phyloP scores from a whole-genome alignment of 495 filamentous ascomycete genomes.

The Annulohypoxylon nitens region DNA sequence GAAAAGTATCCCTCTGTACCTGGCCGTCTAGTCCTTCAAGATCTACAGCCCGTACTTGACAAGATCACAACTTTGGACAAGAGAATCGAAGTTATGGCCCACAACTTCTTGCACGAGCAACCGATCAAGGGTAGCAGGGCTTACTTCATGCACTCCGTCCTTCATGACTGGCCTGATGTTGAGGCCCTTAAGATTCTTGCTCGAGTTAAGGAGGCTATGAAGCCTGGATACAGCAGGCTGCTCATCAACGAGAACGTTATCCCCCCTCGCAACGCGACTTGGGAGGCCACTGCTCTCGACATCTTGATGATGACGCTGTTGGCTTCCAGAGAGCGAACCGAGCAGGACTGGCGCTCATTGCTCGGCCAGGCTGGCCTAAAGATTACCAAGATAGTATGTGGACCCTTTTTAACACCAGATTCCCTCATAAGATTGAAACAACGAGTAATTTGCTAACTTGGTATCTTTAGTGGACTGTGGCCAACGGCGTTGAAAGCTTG shows the following conservation, averaged over 20 bases:
- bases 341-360: slow-evolving; percentile 10
- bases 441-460: not conserved
- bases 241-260: slow-evolving; percentile 27
- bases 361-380: slow-evolving; percentile 12
- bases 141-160: slow-evolving; percentile 63
- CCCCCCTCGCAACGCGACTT: slow-evolving; percentile 5
- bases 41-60: slow-evolving; percentile 56
- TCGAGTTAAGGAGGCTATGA: slow-evolving; percentile 57
- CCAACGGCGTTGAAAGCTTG: slow-evolving; percentile 15
- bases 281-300: slow-evolving; percentile 13
- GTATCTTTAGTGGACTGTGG: slow-evolving; percentile 13
- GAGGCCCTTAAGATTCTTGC: slow-evolving; percentile 53
- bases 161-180: slow-evolving; percentile 64
- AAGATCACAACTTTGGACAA: slow-evolving; percentile 38
- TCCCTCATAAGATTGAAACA: no score
- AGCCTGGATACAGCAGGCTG: slow-evolving; percentile 24
- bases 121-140: slow-evolving; percentile 61
- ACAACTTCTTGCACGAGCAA: slow-evolving; percentile 58
- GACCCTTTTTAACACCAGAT: not conserved
- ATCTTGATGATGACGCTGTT: slow-evolving; percentile 19
- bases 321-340: slow-evolving; percentile 10
- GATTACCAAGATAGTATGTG: slow-evolving; percentile 20
- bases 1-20: slow-evolving; percentile 54
- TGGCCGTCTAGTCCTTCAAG: slow-evolving; percentile 64
- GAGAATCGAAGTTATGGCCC: slow-evolving; percentile 49